These are phyloP conservation scores for Leucaena leucocephala DNA, from an alignment of 306 rosid genomes.

Conservation along the genomic window DNA sequence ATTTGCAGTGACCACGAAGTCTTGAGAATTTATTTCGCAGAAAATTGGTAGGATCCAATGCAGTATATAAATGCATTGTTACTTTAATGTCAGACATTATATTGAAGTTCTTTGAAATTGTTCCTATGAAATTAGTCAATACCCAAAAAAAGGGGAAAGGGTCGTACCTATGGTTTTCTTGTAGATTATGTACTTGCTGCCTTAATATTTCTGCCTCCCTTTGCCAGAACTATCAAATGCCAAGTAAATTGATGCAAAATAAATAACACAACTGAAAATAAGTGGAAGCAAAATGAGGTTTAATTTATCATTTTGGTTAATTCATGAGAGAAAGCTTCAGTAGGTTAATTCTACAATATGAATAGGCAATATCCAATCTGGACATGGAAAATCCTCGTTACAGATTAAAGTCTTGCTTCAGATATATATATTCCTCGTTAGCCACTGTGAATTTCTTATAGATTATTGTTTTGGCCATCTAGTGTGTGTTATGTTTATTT, in stretches of 20 bases:
- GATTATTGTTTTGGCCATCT: not conserved
- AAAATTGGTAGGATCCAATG: slow-evolving; percentile 22
- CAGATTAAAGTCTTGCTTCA: not conserved
- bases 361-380: not conserved
- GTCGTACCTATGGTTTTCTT: slow-evolving; percentile 66
- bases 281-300: not conserved
- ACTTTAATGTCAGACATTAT: not conserved
- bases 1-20: slow-evolving; percentile 6
- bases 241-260: slow-evolving; percentile 25
- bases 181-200: slow-evolving; percentile 73
- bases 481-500: not conserved
- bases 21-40: not conserved
- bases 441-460: not conserved
- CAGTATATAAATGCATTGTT: slow-evolving; percentile 20
- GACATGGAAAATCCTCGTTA: not conserved
- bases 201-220: slow-evolving; percentile 67
- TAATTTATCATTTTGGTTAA: slow-evolving; percentile 7
- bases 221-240: slow-evolving; percentile 71
- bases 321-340: slow-evolving; percentile 23
- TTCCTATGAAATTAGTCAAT: not conserved
- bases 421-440: not conserved
- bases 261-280: not conserved
- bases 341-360: not conserved
- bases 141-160: slow-evolving; percentile 28
- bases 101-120: not conserved